Conservation (phyloP, 2,329 filamentous ascomycete species). For the Tolypocladium sp. region DNA sequence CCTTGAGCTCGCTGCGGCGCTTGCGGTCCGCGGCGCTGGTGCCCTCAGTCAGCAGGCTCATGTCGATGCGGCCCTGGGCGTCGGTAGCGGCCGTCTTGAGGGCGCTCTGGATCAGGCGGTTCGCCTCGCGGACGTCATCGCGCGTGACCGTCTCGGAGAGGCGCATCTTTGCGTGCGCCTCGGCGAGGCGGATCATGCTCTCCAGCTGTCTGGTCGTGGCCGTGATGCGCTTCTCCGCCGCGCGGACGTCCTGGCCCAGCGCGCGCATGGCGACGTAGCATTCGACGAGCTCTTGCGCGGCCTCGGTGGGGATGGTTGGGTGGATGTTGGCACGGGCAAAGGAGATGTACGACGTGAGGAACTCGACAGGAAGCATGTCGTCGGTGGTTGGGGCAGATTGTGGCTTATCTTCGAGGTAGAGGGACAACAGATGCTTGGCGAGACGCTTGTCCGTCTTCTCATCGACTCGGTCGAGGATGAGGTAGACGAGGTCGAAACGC, state of each 20-base stretch:
- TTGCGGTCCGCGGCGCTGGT: constrained; percentile 80
- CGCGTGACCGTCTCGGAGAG: constrained; percentile 66
- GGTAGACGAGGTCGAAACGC: constrained; percentile 93
- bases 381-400: constrained; percentile 66
- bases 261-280: constrained; percentile 93
- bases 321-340: constrained; percentile 85
- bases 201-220: constrained; percentile 95
- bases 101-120: constrained; percentile 84
- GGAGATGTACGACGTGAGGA: constrained; percentile 93
- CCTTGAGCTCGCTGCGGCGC: constrained; percentile 75
- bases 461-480: constrained; percentile 89
- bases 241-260: constrained; percentile 77
- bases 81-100: constrained; percentile 98
- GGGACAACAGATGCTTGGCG: constrained; percentile 84
- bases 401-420: constrained; percentile 93
- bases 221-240: constrained; percentile 91
- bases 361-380: constrained; percentile 87
- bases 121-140: constrained; percentile 80
- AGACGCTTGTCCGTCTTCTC: constrained; percentile 82
- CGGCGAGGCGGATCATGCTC: constrained; percentile 93
- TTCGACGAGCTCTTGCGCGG: constrained; percentile 73
- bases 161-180: constrained; percentile 98
- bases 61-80: constrained; percentile 85
- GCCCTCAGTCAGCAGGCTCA: constrained; percentile 92
- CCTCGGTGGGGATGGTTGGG: constrained; percentile 69